These are phyloP conservation scores for Nyctanthes arbortristis DNA, from an alignment of 257 asterid genomes.

Conservation along the genomic window DNA sequence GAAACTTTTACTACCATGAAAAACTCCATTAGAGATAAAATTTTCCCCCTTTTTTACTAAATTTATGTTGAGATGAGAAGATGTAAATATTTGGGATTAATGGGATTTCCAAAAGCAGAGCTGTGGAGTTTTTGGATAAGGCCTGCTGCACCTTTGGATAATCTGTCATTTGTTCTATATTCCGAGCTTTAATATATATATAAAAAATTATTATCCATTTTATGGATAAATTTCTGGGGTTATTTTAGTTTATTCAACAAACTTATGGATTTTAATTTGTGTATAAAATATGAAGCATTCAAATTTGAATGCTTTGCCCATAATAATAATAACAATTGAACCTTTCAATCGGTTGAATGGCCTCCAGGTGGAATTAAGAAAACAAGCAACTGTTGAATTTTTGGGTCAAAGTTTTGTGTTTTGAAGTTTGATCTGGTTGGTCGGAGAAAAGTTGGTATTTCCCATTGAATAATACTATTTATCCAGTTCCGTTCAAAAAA, in stretches of 20 bases:
- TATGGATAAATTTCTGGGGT: not conserved
- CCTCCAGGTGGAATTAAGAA: too few species aligned
- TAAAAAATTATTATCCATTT: not conserved
- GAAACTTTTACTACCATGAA: slow-evolving; percentile 13
- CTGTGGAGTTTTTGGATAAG: slow-evolving; percentile 51
- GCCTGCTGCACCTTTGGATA: slow-evolving; percentile 41
- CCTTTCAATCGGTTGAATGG: too few species aligned
- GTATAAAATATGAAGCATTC: slow-evolving; percentile 44
- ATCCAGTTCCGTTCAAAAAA: too few species aligned
- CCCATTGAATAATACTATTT: too few species aligned
- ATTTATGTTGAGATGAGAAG: too few species aligned
- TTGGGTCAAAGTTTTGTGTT: too few species aligned
- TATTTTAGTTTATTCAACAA: too few species aligned
- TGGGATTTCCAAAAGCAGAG: slow-evolving; percentile 37
- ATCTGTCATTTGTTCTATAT: slow-evolving; percentile 19
- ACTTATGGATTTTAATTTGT: not conserved
- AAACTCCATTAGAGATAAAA: too few species aligned
- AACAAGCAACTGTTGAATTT: too few species aligned
- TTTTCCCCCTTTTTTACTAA: not conserved
- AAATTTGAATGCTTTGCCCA: slow-evolving; percentile 23
- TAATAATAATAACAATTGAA: too few species aligned
- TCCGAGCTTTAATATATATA: slow-evolving; percentile 1
- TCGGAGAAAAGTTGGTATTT: too few species aligned
- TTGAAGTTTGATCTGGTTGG: too few species aligned
- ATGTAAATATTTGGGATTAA: slow-evolving; percentile 41